Conservation (phyloP, 2,329 filamentous ascomycete genomes). For the Fusarium setosum region DNA sequence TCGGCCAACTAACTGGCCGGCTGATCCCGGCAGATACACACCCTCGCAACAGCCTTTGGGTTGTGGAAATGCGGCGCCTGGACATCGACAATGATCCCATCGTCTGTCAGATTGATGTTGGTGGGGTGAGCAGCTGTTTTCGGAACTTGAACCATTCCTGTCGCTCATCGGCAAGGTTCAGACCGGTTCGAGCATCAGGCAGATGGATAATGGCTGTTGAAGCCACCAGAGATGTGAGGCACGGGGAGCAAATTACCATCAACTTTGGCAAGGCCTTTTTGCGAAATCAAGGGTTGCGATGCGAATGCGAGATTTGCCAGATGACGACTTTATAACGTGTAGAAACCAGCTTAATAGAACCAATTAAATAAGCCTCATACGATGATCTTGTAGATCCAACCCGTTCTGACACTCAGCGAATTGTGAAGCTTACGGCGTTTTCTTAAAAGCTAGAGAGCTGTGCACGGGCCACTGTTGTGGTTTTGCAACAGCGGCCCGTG, state of each 20-base stretch:
- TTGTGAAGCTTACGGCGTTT: too few relatives aligned
- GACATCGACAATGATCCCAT: neutral
- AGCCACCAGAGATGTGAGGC: neutral
- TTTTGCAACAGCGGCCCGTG: too few relatives aligned
- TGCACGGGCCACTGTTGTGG: too few relatives aligned
- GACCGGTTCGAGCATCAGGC: neutral
- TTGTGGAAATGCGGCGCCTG: neutral
- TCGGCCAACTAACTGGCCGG: neutral
- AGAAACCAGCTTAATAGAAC: too few relatives aligned
- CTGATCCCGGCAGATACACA: neutral
- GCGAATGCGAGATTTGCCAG: neutral
- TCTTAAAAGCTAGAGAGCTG: too few relatives aligned
- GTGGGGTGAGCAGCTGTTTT: neutral
- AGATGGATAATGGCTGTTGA: neutral
- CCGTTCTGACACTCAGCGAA: too few relatives aligned
- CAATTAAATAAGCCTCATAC: too few relatives aligned
- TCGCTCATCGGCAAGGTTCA: neutral
- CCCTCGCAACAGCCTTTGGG: neutral
- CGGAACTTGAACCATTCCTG: neutral
- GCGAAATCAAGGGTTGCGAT: neutral
- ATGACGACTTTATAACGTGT: neutral
- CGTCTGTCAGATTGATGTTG: neutral
- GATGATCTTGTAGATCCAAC: too few relatives aligned
- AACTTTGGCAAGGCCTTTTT: neutral
- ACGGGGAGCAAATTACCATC: neutral